Evolutionary conservation across 306 rosid genomes (phyloP), one percentile per base, ranked within the genome.

Genomic region (Castanea sativa): DNA sequence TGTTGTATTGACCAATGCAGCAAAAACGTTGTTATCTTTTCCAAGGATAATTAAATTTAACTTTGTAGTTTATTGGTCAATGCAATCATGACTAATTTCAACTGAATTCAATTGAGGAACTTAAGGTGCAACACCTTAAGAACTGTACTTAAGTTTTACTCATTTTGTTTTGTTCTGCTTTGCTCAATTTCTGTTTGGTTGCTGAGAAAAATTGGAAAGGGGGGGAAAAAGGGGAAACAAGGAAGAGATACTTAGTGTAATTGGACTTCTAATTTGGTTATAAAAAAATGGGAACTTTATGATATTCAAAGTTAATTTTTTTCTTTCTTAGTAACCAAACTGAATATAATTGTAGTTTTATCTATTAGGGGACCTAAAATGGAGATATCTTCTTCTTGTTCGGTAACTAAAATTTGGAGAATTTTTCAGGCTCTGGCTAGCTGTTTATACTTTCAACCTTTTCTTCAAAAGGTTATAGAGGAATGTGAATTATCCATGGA

Each of bases 351-450:
- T 41, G 57, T 55, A 43, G 41, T 56, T 30, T 25, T 64, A 18
- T 65, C 9, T 29, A 5, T n/a, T 77, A 1, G 23, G 49, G 35
- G 67, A 30, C 49, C 25, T 49, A 49, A 12, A 27, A 35, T 76
- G 29, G 71, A 27, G 49, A 12, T 45, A 27, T 77, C 1, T 52
- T 70, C 10, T 73, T 38, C 76, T 51, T 70, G 15, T 79, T 27
- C 15, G 43, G 52, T 0, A 67, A 9, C 68, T 52, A 23, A 49
- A 71, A 59, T 82, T 57, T 71, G 45, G 69, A 63, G n/a, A 9
- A 23, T 55, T 73, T 84, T 33, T 65, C 87, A 92, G 99, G 95
- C 96, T 80, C 83, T 95, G 13, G 98, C 96, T 2, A 91, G 99
- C 82, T 92, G 97, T 83, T 78, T 78, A 74, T 81, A 63, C 82